Evolutionary conservation across 2,329 filamentous ascomycete species (phyloP).

Genomic region (Penicillium rolfsii): DNA sequence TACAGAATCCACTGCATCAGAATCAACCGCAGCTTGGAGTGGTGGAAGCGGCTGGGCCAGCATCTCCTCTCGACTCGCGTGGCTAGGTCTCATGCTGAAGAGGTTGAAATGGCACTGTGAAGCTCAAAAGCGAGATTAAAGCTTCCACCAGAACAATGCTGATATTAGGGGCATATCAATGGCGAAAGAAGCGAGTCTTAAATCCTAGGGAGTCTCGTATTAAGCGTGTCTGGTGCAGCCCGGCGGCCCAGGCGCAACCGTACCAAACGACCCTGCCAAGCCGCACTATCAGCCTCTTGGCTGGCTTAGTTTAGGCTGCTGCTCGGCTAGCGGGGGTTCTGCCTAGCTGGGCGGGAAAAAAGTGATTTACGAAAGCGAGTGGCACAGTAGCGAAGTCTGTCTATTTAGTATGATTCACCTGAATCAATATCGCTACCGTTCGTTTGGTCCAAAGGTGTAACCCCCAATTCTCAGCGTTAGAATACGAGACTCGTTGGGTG

Average conservation of each 20-base stretch:
- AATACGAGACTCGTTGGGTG: neutral
- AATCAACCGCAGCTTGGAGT: neutral
- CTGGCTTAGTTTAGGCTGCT: neutral
- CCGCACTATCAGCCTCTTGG: neutral
- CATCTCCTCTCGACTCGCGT: neutral
- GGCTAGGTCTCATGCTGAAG: neutral
- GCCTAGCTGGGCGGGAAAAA: neutral
- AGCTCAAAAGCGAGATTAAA: neutral
- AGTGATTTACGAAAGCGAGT: neutral
- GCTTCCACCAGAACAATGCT: neutral
- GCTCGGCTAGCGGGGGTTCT: neutral
- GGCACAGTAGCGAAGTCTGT: neutral
- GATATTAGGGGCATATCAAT: neutral
- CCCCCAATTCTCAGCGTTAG: neutral
- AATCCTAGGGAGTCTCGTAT: neutral
- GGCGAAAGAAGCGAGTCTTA: neutral
- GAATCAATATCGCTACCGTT: neutral
- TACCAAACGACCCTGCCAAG: neutral
- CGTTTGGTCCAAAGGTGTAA: neutral
- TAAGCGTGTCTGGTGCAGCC: neutral
- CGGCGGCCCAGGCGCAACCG: neutral
- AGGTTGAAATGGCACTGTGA: neutral
- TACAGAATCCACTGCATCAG: conserved; percentile 5
- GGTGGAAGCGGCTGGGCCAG: neutral
- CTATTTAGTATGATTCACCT: neutral